phyloP scores from a whole-genome alignment of 75 land plant genomes.

The Ceratopteris richardii region DNA sequence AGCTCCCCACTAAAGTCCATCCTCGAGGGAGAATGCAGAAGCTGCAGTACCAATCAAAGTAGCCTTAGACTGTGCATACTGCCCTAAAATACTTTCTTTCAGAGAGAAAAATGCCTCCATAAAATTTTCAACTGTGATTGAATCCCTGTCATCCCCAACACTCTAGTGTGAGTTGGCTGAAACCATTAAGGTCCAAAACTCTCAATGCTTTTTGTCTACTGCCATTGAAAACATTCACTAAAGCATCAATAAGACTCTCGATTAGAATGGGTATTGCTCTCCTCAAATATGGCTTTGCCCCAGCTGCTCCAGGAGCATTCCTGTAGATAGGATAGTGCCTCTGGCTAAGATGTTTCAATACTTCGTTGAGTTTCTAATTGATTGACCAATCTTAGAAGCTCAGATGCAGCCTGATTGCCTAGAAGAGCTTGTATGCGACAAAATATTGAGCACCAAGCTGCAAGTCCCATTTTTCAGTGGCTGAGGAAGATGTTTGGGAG shows the following conservation, averaged over 20 bases:
- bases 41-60: no score
- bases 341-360: constrained; percentile 35
- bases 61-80: no score
- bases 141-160: no score
- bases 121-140: no score
- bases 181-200: constrained; percentile 76
- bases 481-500: no score
- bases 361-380: constrained; percentile 53
- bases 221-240: constrained; percentile 64
- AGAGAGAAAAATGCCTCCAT: no score
- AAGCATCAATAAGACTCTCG: constrained; percentile 78
- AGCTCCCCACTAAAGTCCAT: no score
- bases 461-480: background rate
- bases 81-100: no score
- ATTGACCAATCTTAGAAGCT: constrained; percentile 29
- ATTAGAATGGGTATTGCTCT: constrained; percentile 67
- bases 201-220: constrained; percentile 50
- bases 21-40: no score
- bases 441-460: background rate
- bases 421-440: background rate
- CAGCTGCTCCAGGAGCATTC: constrained; percentile 62
- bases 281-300: constrained; percentile 80
- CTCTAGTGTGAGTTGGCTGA: constrained; percentile 95
- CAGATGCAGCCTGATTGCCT: constrained; percentile 1
- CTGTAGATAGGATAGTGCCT: constrained; percentile 41